Conservation (phyloP, 441 rosid species). For the Populus hybrid region DNA sequence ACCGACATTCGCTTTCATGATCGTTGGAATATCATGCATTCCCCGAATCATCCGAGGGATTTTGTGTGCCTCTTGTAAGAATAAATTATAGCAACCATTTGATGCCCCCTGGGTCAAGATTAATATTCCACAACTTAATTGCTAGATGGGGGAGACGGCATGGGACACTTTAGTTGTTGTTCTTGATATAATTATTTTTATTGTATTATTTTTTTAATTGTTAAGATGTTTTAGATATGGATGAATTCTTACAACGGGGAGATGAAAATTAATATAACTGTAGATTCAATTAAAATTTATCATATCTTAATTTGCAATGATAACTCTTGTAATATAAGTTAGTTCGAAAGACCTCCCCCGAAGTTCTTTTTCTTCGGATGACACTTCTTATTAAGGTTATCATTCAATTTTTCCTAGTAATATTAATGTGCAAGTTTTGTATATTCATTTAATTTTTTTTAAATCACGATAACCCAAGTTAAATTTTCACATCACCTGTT, state of each 20-base stretch:
- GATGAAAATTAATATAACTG: background rate
- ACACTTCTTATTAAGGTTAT: too few species aligned
- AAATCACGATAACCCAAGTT: too few species aligned
- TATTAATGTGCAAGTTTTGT: too few species aligned
- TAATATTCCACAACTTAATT: background rate
- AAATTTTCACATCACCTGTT: too few species aligned
- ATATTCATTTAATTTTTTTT: too few species aligned
- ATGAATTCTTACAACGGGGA: too few species aligned
- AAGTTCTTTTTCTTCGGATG: too few species aligned
- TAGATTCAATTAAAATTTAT: too few species aligned
- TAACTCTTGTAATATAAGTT: too few species aligned
- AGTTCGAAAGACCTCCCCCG: too few species aligned
- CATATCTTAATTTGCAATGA: background rate
- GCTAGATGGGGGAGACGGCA: background rate
- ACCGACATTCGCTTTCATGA: background rate
- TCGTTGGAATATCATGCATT: background rate
- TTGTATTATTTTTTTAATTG: background rate
- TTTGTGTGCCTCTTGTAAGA: background rate
- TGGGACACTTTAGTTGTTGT: background rate
- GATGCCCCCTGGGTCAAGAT: background rate
- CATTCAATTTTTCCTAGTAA: too few species aligned
- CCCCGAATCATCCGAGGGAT: background rate
- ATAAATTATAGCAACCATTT: background rate
- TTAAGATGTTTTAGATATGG: background rate
- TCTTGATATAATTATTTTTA: too few species aligned